phyloP scores from a whole-genome alignment of 495 filamentous ascomycete species.

The Hypoxylon perforatum region DNA sequence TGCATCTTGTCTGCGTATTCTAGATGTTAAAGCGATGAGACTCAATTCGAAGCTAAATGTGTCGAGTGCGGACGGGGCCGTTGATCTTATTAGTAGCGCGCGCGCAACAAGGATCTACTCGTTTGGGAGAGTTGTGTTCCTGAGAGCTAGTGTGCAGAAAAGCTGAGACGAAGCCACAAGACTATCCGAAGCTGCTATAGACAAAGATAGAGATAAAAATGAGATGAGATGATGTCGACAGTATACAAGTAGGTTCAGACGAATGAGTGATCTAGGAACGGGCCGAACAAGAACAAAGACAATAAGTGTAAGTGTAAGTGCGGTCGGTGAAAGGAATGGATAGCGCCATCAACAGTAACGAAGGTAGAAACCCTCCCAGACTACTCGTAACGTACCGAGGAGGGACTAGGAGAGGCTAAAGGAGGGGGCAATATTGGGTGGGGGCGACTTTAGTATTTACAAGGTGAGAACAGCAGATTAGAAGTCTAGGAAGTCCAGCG shows the following conservation, averaged over 20 bases:
- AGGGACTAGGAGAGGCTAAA: background rate
- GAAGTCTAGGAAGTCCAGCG: conserved; percentile 5
- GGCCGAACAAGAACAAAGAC: background rate
- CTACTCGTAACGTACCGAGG: conserved; percentile 1
- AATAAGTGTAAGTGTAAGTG: background rate
- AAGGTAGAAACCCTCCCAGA: conserved; percentile 11
- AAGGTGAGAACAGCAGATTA: background rate
- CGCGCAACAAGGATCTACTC: conserved; percentile 8
- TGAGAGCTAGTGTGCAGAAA: background rate
- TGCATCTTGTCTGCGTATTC: conserved; percentile 25
- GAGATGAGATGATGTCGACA: background rate
- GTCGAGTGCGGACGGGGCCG: background rate
- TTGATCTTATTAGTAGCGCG: conserved; percentile 6
- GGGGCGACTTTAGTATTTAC: conserved; percentile 19
- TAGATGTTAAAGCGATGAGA: background rate
- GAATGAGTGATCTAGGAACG: background rate
- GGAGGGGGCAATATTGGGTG: conserved; percentile 19
- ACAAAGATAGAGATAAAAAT: background rate
- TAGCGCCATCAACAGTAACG: conserved; percentile 15
- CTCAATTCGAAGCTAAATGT: conserved; percentile 5
- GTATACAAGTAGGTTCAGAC: background rate
- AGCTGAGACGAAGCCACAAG: background rate
- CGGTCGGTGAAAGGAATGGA: conserved; percentile 1
- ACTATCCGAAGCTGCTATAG: conserved; percentile 2
- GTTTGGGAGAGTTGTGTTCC: conserved; percentile 1